Evolutionary conservation across 2,329 filamentous ascomycete genomes (phyloP).

Genomic region (Amphichorda felina): DNA sequence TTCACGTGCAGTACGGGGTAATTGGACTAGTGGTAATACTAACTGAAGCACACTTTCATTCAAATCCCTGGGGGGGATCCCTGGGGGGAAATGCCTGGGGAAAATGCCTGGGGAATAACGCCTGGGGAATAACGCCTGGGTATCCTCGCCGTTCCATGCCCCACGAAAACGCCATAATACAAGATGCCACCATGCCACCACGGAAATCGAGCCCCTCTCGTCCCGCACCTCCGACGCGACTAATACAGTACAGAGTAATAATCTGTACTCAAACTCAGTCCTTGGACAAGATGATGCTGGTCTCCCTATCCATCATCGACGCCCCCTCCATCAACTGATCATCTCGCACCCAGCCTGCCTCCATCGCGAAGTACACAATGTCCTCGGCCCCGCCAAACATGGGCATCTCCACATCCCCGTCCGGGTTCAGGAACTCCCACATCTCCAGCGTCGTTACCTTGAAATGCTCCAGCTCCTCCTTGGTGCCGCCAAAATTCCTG

Average conservation of each 20-base stretch:
- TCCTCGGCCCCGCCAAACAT: constrained; percentile 44
- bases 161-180: too few species aligned
- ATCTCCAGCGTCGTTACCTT: constrained; percentile 36
- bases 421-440: constrained; percentile 39
- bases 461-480: constrained; percentile 32
- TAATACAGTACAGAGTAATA: too few species aligned
- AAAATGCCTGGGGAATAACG: too few species aligned
- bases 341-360: constrained; percentile 44
- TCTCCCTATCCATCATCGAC: constrained; percentile 24
- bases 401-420: constrained; percentile 31
- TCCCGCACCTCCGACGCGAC: constrained; percentile 9
- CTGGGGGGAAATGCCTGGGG: too few species aligned
- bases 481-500: constrained; percentile 32
- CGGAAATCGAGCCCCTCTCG: background rate
- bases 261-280: constrained; percentile 14
- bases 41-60: too few species aligned
- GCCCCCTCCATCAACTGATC: constrained; percentile 33
- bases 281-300: constrained; percentile 25
- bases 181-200: too few species aligned
- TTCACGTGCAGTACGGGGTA: too few species aligned
- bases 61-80: too few species aligned
- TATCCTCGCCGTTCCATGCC: background rate
- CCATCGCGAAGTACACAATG: constrained; percentile 43
- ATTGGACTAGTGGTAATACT: too few species aligned
- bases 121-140: background rate